These are phyloP conservation scores for Xanthoconium stramineum DNA, from an alignment of 768 basidiomycete genomes.

Conservation along the genomic window DNA sequence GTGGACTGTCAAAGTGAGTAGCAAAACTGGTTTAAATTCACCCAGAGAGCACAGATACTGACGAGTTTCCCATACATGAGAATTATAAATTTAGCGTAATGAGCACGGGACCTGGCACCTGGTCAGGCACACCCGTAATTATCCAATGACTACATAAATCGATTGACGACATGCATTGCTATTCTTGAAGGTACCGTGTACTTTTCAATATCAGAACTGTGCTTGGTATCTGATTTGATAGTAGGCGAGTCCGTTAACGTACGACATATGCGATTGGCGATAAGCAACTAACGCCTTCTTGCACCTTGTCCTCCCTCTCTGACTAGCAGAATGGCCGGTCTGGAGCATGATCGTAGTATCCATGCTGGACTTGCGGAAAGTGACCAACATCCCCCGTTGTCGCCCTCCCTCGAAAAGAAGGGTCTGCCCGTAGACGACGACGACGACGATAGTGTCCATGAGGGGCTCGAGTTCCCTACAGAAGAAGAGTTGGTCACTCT, in stretches of 20 bases:
- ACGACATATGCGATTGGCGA: no score
- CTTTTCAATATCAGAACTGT: neutral
- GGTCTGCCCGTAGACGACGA: constrained; percentile 1
- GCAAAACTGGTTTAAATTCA: no score
- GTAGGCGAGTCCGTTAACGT: no score
- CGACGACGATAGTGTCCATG: constrained; percentile 38
- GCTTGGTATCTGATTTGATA: constrained; percentile 8
- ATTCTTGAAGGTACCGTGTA: neutral
- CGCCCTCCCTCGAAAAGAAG: constrained; percentile 23
- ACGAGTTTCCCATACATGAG: neutral
- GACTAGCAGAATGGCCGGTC: constrained; percentile 7
- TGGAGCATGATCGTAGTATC: constrained; percentile 7
- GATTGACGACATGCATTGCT: neutral
- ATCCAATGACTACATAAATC: neutral
- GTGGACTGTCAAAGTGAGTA: no score
- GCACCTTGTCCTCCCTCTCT: neutral
- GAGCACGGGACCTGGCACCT: neutral
- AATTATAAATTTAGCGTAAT: neutral
- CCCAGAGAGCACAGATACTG: no score
- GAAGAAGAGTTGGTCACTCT: constrained; percentile 58
- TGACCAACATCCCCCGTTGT: neutral
- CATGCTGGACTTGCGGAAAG: constrained; percentile 15
- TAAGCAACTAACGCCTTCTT: neutral
- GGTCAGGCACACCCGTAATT: neutral
- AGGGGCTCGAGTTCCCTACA: constrained; percentile 61